Conservation (phyloP, 140 eudicot genomes). For the Oenanthe javanica region DNA sequence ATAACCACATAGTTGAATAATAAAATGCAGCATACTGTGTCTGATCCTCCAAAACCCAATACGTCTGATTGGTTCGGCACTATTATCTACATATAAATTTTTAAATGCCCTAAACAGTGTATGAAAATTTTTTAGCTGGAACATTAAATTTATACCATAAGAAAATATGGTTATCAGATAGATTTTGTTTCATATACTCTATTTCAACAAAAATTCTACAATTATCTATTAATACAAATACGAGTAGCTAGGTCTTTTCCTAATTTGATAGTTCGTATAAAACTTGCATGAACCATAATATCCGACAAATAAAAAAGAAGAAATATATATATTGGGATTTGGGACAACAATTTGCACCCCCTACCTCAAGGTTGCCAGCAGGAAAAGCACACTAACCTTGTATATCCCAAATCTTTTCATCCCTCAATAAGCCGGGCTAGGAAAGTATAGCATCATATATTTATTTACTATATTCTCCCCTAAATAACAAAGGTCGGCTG, state of each 20-base stretch:
- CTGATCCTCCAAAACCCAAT: too few relatives aligned
- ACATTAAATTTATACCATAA: not conserved
- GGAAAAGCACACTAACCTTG: not conserved
- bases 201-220: conserved; percentile 6
- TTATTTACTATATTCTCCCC: not conserved
- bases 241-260: not conserved
- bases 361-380: not conserved
- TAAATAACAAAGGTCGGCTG: not conserved
- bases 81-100: not conserved
- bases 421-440: not conserved
- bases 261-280: not conserved
- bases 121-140: not conserved
- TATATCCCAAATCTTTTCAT: not conserved
- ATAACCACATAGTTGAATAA: too few relatives aligned
- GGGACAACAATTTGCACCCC: conserved; percentile 1
- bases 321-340: not conserved
- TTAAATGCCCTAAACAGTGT: not conserved
- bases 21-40: too few relatives aligned
- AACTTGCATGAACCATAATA: conserved; percentile 1
- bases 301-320: not conserved
- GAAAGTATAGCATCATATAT: not conserved
- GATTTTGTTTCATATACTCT: not conserved
- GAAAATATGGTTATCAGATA: not conserved
- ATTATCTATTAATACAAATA: not conserved
- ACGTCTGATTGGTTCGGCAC: not conserved